phyloP scores from a whole-genome alignment of 2,329 filamentous ascomycete genomes.

The Fonsecaea monophora region DNA sequence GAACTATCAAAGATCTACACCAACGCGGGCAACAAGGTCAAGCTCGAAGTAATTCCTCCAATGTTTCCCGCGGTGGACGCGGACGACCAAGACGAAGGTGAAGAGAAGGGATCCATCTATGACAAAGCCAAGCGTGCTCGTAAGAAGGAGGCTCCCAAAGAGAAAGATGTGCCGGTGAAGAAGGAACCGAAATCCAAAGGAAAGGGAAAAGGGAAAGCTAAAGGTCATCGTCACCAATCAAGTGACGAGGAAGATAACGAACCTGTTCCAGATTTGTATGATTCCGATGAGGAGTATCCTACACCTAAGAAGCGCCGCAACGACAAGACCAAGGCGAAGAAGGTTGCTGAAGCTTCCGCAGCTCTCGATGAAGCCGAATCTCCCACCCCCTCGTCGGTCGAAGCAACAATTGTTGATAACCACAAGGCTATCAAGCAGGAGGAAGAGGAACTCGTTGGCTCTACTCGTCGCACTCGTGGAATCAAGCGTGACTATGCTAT shows the following conservation, averaged over 20 bases:
- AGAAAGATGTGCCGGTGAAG: background rate
- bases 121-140: constrained; percentile 4
- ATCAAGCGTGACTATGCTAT: constrained; percentile 32
- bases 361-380: background rate
- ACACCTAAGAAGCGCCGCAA: constrained; percentile 20
- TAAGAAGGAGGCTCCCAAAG: constrained; percentile 2
- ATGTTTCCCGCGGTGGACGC: constrained; percentile 16
- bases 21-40: constrained; percentile 18
- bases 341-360: background rate
- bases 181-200: constrained; percentile 4
- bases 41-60: constrained; percentile 15
- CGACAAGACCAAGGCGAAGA: constrained; percentile 18
- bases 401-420: constrained; percentile 47
- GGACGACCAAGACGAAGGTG: constrained; percentile 5
- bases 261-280: constrained; percentile 23
- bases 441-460: constrained; percentile 50
- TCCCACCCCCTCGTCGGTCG: background rate
- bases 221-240: constrained; percentile 14
- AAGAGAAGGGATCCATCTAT: constrained; percentile 16
- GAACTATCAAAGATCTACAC: constrained; percentile 36
- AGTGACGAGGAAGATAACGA: constrained; percentile 33
- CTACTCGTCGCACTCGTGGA: constrained; percentile 33
- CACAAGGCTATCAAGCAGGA: constrained; percentile 66
- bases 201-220: constrained; percentile 16
- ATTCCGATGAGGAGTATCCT: constrained; percentile 27